These are phyloP conservation scores for Plantago coronopus DNA, from an alignment of 305 asterid species.

Conservation along the genomic window DNA sequence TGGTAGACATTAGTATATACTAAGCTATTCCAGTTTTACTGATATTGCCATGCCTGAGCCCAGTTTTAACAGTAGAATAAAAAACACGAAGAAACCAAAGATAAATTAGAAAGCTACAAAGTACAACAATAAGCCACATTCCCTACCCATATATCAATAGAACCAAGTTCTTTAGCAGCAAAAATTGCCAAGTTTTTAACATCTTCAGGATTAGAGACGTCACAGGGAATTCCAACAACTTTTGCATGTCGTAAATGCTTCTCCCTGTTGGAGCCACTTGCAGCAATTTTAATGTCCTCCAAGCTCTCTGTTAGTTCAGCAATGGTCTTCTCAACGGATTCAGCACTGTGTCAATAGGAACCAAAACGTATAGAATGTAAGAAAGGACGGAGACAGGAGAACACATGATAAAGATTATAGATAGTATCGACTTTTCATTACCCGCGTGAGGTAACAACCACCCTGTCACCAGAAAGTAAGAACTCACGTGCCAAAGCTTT, in stretches of 20 bases:
- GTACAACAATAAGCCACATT: constrained; percentile 1
- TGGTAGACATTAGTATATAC: too few relatives aligned
- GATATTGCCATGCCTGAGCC: background rate
- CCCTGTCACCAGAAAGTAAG: constrained; percentile 90
- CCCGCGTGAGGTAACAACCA: constrained; percentile 84
- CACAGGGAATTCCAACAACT: constrained; percentile 81
- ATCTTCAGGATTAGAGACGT: constrained; percentile 82
- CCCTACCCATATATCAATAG: constrained; percentile 81
- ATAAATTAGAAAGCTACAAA: background rate
- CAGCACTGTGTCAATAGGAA: constrained; percentile 57
- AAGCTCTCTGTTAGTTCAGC: constrained; percentile 74
- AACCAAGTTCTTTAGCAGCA: constrained; percentile 66
- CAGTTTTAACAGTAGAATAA: background rate
- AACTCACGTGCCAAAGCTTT: constrained; percentile 94
- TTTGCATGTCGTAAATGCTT: constrained; percentile 48
- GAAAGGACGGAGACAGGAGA: constrained; percentile 8
- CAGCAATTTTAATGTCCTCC: constrained; percentile 44
- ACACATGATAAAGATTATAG: constrained; percentile 1
- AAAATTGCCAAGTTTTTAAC: constrained; percentile 60
- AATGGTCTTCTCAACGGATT: constrained; percentile 64
- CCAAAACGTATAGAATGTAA: constrained; percentile 23
- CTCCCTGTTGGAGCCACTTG: constrained; percentile 36
- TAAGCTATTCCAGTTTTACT: too few relatives aligned
- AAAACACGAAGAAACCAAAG: background rate
- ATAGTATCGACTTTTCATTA: constrained; percentile 28